Percentiles rank a stretch among this genome's conserved stretches.
phyloP scores from a whole-genome alignment of 805 yeast genomes.

The Priceomyces fermenticarens region DNA sequence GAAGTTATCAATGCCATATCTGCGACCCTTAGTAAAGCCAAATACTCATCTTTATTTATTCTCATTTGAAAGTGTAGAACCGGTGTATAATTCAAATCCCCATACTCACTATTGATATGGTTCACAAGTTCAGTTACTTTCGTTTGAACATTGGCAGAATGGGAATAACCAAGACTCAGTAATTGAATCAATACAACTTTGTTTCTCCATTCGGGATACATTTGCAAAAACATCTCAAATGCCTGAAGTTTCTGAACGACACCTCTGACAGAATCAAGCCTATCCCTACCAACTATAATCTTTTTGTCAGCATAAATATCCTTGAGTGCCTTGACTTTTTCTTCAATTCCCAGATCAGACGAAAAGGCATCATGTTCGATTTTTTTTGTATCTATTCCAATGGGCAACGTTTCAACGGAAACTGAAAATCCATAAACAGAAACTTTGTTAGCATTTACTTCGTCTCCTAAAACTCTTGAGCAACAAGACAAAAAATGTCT shows the following conservation, averaged over 20 bases:
- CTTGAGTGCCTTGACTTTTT: constrained; percentile 62
- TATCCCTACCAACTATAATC: constrained; percentile 89
- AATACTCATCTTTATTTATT: constrained; percentile 82
- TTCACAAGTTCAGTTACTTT: constrained; percentile 81
- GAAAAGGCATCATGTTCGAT: constrained; percentile 63
- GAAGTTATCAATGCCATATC: constrained; percentile 88
- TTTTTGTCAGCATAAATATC: constrained; percentile 62
- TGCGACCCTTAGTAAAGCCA: constrained; percentile 83
- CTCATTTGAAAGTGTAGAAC: constrained; percentile 91
- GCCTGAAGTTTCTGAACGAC: constrained; percentile 92
- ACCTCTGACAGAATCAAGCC: constrained; percentile 89
- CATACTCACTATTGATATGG: constrained; percentile 80
- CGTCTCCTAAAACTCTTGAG: constrained; percentile 82
- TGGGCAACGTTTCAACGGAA: constrained; percentile 72
- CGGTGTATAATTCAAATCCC: constrained; percentile 79
- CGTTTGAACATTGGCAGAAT: constrained; percentile 65
- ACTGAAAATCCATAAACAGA: constrained; percentile 76
- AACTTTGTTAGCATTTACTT: constrained; percentile 55
- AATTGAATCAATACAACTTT: constrained; percentile 90
- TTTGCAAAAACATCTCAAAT: constrained; percentile 78
- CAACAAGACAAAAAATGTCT: constrained; percentile 91
- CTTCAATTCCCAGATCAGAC: constrained; percentile 43
- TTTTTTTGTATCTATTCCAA: constrained; percentile 79
- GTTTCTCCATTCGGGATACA: constrained; percentile 90
- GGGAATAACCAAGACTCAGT: constrained; percentile 70